Base-by-base conservation (phyloP, 805 yeast genomes). In the Wickerhamomyces hampshirensis region DNA sequence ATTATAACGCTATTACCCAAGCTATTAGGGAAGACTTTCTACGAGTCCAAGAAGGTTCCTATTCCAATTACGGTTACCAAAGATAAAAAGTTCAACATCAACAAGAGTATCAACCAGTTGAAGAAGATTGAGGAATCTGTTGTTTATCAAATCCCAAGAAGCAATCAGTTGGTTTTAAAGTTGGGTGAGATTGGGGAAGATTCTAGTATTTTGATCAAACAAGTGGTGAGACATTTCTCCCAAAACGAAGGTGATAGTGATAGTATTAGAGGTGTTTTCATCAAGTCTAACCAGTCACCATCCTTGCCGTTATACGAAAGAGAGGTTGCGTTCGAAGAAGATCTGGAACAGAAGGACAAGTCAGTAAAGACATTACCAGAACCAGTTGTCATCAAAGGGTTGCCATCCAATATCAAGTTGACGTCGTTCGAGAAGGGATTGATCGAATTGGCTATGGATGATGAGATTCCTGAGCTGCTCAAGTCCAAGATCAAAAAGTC, bases 381-480 rank as follows among this genome's bases (percentile, higher is more conserved):
- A 42, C 43, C 6, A 26, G 29, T 27, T 12, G 36, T 32, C 47
- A 24, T n/a, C n/a, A n/a, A 58, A 33, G 67, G 64, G 44, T 50
- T 65, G 28, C 59, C 57, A 18, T 55, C 55, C 13, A 66, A 60
- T 27, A 65, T 69, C 41, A 68, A 69, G 47, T 62, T 79, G 34
- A 64, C 84, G 33, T 62, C 68, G 18, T 83, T 84, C 59, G 94
- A 84, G 48, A 75, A 74, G 55, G 87, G 87, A 28, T 75, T 89
- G 64, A 71, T 85, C 54, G 96, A 89, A 66, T 84, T 88, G 48
- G 82, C 83, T 38, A 82, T 80, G 49, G 88, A 84, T 44, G 80
- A 76, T 16, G 89, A 77, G 39, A 63, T 80, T 39, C 65, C 72
- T 29, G 69, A 73, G 50, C 66, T 83, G 42, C 69, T 84, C 57